phyloP scores from a whole-genome alignment of 169 alveolate species.

The Eimeria maxima region DNA sequence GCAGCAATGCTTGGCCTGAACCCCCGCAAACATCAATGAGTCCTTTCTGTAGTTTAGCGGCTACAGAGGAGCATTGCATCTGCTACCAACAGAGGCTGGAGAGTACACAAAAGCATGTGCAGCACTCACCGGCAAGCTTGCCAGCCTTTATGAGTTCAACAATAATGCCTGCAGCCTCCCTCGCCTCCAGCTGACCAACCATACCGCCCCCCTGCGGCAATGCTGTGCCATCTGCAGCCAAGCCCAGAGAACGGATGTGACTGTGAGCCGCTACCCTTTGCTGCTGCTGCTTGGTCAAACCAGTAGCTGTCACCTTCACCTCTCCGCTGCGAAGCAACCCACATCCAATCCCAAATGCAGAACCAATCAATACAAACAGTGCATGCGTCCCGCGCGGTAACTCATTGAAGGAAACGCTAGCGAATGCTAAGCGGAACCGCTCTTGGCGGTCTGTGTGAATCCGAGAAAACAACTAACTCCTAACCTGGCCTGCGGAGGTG shows the following conservation, averaged over 20 bases:
- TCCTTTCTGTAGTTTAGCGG: background rate
- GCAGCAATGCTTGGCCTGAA: slow-evolving; percentile 96
- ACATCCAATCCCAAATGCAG: background rate
- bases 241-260: slow-evolving; percentile 99
- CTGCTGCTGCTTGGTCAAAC: slow-evolving; percentile 66
- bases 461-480: background rate
- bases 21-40: background rate
- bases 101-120: too few relatives aligned
- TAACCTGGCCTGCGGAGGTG: slow-evolving; percentile 1
- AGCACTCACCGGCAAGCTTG: slow-evolving; percentile 93
- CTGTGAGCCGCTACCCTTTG: slow-evolving; percentile 98
- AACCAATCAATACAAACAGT: background rate
- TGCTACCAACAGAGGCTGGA: background rate
- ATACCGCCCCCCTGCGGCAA: slow-evolving; percentile 94
- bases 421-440: background rate
- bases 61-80: background rate
- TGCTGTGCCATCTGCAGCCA: slow-evolving; percentile 96
- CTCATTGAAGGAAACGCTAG: background rate
- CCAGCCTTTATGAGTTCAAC: slow-evolving; percentile 98
- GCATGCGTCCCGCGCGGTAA: background rate
- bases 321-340: slow-evolving; percentile 43
- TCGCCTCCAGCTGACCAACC: slow-evolving; percentile 99
- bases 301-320: slow-evolving; percentile 34
- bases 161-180: slow-evolving; percentile 99
- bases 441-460: background rate